A percentile compares a stretch with the other conserved stretches of the same genome.
These are phyloP conservation scores for Colletotrichum cordylinicola DNA, from an alignment of 2,329 filamentous ascomycete genomes.

Conservation along the genomic window DNA sequence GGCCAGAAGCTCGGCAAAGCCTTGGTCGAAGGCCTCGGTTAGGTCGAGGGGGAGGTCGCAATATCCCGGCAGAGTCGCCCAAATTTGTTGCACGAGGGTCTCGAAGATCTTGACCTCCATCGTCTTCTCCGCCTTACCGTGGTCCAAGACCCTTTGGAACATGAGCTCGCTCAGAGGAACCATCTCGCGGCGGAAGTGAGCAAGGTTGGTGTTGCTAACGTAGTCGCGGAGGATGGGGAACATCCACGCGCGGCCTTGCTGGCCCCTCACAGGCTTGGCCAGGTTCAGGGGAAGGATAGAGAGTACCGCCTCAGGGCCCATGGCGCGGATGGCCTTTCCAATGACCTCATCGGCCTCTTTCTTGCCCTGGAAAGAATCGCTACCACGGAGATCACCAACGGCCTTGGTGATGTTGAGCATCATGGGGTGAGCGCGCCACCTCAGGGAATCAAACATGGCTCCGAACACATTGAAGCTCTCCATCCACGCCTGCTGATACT, in stretches of 20 bases:
- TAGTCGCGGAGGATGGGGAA: conserved; percentile 89
- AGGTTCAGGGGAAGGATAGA: conserved; percentile 87
- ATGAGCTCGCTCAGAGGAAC: conserved; percentile 88
- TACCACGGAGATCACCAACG: conserved; percentile 86
- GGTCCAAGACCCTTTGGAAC: conserved; percentile 87
- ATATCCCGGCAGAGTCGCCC: conserved; percentile 92
- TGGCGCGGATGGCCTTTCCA: conserved; percentile 84
- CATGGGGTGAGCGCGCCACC: conserved; percentile 84
- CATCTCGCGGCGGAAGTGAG: conserved; percentile 85
- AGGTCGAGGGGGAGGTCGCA: conserved; percentile 90
- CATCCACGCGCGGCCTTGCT: conserved; percentile 92
- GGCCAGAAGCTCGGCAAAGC: conserved; percentile 87
- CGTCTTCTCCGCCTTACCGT: conserved; percentile 83
- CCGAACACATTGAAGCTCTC: conserved; percentile 91
- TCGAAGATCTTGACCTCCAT: conserved; percentile 99
- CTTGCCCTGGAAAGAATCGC: conserved; percentile 89
- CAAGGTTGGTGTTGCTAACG: conserved; percentile 85
- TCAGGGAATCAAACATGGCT: conserved; percentile 84
- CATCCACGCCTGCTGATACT: conserved; percentile 93
- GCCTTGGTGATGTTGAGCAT: conserved; percentile 77
- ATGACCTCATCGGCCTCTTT: conserved; percentile 93
- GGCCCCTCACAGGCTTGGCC: conserved; percentile 73
- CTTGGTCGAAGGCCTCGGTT: conserved; percentile 78
- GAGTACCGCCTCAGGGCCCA: conserved; percentile 87
- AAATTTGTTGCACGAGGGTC: conserved; percentile 93